Base-by-base conservation (phyloP, 768 basidiomycete genomes). In the Phlebiopsis flavidoalba region DNA sequence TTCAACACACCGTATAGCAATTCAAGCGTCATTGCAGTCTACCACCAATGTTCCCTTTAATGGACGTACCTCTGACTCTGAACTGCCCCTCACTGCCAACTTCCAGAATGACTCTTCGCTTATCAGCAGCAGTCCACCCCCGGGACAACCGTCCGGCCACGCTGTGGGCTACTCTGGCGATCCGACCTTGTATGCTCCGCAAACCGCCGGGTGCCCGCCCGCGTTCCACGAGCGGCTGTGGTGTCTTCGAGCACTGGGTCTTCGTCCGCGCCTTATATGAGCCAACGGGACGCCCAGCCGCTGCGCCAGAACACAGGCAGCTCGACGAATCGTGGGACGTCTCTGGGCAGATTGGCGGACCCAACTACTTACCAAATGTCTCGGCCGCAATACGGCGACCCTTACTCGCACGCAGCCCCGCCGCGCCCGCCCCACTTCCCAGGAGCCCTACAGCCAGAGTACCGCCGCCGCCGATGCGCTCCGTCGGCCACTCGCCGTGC, bases 111-210 rank as follows among this genome's bases (percentile, higher is more conserved):
- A 45, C 19, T 21, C 59, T 11, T 24, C 21, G 40, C 24, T 61
- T 64, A 31, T 31, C 26, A 31, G 26, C 26, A 31, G 26, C 6
- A 6, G 26, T 2, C n/a, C n/a, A 31, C 26, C 26, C 26, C 26
- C 26, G 6, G 26, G 26, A n/a, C 83, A 84, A 67, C 76, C 76
- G 68, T 62, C 64, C 12, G 81, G 83, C 21, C 78, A 64, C 54
- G 83, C 84, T 11, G 65, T 82, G 7, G 83, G 83, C 21, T 79
- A 81, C 64, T 66, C 74, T 10, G 35, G 72, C 8, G 80, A 82
- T 56, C 78, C 78, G 22, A 75, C 64, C 36, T 69, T 86, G 57
- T 72, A 80, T 45, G 81, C 83, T 10, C 85, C 86, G 8, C 76
- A 80, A 57, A 84, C 85, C 19, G 75, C 73, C 21, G 26, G 26